phyloP scores from a whole-genome alignment of 257 asterid species.

The Fraxinus cuspidata region DNA sequence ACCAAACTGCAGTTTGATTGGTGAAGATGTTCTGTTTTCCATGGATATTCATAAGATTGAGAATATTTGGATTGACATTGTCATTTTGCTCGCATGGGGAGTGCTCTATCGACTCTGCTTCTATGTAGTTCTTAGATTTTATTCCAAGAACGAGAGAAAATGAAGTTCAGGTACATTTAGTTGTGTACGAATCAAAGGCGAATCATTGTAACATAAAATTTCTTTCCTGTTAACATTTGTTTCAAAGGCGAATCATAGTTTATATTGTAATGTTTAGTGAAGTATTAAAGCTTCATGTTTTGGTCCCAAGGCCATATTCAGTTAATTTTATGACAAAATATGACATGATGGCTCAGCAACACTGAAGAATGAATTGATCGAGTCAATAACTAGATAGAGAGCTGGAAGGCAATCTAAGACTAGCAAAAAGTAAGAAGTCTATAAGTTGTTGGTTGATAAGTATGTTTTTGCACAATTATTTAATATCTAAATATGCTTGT shows the following conservation, averaged over 20 bases:
- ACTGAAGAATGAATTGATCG: not conserved
- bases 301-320: not conserved
- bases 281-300: not conserved
- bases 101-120: slow-evolving; percentile 60
- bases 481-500: too few species aligned
- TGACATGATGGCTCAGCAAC: not conserved
- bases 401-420: not conserved
- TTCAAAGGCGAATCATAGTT: slow-evolving; percentile 1
- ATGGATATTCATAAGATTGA: slow-evolving; percentile 55
- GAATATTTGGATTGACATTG: slow-evolving; percentile 55
- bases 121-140: slow-evolving; percentile 60
- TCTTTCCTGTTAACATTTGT: not conserved
- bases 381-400: not conserved
- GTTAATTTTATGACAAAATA: not conserved
- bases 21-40: slow-evolving; percentile 69
- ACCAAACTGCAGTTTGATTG: slow-evolving; percentile 55
- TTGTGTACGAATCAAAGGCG: not conserved
- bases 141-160: slow-evolving; percentile 64
- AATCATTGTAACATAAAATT: not conserved
- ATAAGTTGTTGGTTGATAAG: too few species aligned
- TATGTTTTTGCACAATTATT: too few species aligned
- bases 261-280: slow-evolving; percentile 6
- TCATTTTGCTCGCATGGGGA: slow-evolving; percentile 66
- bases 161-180: slow-evolving; percentile 25
- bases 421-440: too few species aligned